Evolutionary conservation across 192 early-diverging fungal genomes (phyloP).

Genomic region (Anaeromyces robustus): DNA sequence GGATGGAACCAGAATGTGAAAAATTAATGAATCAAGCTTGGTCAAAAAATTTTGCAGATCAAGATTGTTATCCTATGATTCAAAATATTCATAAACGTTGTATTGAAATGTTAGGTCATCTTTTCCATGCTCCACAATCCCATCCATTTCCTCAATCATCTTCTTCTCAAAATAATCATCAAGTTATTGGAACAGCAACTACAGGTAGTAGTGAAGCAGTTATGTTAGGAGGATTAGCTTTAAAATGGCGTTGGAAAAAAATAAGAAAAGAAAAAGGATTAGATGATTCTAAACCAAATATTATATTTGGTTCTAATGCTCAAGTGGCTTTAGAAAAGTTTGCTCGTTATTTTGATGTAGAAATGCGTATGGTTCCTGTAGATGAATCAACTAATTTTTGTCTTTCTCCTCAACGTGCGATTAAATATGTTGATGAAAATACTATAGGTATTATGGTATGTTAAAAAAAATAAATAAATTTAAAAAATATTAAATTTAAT

Average conservation of each 20-base stretch:
- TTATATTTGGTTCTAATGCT: slow-evolving; percentile 59
- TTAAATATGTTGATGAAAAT: slow-evolving; percentile 62
- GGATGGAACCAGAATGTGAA: slow-evolving; percentile 70
- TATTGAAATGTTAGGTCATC: slow-evolving; percentile 48
- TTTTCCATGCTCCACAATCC: slow-evolving; percentile 47
- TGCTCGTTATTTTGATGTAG: slow-evolving; percentile 62
- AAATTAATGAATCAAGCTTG: slow-evolving; percentile 60
- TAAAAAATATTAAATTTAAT: too few species aligned
- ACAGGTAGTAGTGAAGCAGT: slow-evolving; percentile 68
- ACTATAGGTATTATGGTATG: slow-evolving; percentile 52
- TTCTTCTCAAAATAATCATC: slow-evolving; percentile 14
- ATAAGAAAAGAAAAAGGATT: slow-evolving; percentile 40
- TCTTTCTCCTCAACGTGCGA: slow-evolving; percentile 45
- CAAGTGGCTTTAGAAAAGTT: slow-evolving; percentile 62
- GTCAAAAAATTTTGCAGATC: slow-evolving; percentile 57
- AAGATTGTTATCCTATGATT: slow-evolving; percentile 55
- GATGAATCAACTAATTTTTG: slow-evolving; percentile 26
- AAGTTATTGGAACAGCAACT: slow-evolving; percentile 50
- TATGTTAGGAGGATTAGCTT: slow-evolving; percentile 55
- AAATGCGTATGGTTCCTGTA: slow-evolving; percentile 47
- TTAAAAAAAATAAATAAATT: too few species aligned
- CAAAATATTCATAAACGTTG: slow-evolving; percentile 49
- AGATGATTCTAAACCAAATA: slow-evolving; percentile 51
- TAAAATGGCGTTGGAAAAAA: slow-evolving; percentile 63
- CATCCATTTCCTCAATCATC: too few species aligned